Percentiles rank a stretch among this genome's conserved stretches.
phyloP scores from a whole-genome alignment of 257 asterid species.

The Echium plantagineum region DNA sequence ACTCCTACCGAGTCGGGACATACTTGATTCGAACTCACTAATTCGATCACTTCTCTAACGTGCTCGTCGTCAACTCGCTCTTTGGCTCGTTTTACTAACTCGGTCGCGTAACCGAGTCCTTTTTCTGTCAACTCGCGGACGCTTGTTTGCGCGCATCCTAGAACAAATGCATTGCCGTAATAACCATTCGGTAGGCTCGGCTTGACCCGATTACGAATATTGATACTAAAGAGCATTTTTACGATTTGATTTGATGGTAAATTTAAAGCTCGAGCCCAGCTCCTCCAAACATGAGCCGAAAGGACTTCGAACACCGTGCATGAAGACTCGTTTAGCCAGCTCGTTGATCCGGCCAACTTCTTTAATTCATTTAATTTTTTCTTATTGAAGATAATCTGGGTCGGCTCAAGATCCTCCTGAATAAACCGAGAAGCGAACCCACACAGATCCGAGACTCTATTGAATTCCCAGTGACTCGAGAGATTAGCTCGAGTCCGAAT shows the following conservation, averaged over 20 bases:
- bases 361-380: constrained; percentile 27
- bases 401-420: constrained; percentile 32
- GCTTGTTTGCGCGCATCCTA: constrained; percentile 39
- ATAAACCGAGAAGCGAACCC: constrained; percentile 27
- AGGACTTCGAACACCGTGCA: constrained; percentile 52
- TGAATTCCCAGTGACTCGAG: constrained; percentile 33
- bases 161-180: constrained; percentile 58
- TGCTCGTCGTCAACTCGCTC: constrained; percentile 47
- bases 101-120: constrained; percentile 27
- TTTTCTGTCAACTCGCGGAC: constrained; percentile 23
- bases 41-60: constrained; percentile 48
- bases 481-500: background rate
- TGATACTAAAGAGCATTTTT: constrained; percentile 42
- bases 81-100: constrained; percentile 36
- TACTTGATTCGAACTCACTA: constrained; percentile 32
- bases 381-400: constrained; percentile 24
- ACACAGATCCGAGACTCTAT: constrained; percentile 29
- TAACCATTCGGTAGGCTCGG: constrained; percentile 50
- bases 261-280: constrained; percentile 52
- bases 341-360: background rate
- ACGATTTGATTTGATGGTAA: constrained; percentile 31
- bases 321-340: constrained; percentile 7
- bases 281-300: constrained; percentile 59
- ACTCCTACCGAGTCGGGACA: constrained; percentile 56
- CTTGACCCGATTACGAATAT: constrained; percentile 40